Conservation (phyloP, 768 basidiomycete species). For the Tylopilus felleus region DNA sequence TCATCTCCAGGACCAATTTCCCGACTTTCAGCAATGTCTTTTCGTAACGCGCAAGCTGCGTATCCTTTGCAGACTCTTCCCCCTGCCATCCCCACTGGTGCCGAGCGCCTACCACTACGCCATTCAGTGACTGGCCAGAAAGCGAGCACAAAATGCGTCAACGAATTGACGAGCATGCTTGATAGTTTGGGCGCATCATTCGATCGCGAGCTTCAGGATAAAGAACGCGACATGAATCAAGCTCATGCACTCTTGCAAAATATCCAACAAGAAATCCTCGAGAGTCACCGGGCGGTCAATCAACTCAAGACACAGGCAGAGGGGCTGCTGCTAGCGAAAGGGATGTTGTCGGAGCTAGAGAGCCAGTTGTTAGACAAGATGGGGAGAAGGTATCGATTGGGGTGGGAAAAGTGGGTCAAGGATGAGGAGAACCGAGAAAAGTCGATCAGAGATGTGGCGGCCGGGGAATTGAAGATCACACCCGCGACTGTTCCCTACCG, state of each 20-base stretch:
- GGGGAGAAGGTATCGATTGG: conserved; percentile 75
- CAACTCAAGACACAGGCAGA: conserved; percentile 70
- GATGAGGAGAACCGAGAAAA: conserved; percentile 81
- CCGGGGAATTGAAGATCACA: conserved; percentile 52
- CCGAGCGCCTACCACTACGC: conserved; percentile 73
- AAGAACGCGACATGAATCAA: conserved; percentile 88
- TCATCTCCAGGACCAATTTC: conserved; percentile 83
- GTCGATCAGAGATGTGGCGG: conserved; percentile 57
- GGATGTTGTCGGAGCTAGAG: conserved; percentile 59
- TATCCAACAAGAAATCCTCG: conserved; percentile 87
- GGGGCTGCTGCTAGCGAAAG: conserved; percentile 57
- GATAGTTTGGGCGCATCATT: conserved; percentile 86
- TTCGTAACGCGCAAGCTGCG: conserved; percentile 62
- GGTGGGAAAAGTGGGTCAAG: conserved; percentile 92
- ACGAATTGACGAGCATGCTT: conserved; percentile 82
- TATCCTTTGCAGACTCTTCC: conserved; percentile 42
- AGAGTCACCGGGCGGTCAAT: conserved; percentile 71
- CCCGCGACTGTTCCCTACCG: conserved; percentile 44
- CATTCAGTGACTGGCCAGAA: conserved; percentile 82
- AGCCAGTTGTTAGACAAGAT: conserved; percentile 67
- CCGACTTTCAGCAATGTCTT: conserved; percentile 63
- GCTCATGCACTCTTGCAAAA: conserved; percentile 82
- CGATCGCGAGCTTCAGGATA: conserved; percentile 87
- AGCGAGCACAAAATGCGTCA: conserved; percentile 80
- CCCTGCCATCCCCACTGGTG: conserved; percentile 41